Evolutionary conservation across 2,329 filamentous ascomycete genomes (phyloP), one percentile per base, ranked within the genome.

Genomic region (Aspergillaceae sp.): DNA sequence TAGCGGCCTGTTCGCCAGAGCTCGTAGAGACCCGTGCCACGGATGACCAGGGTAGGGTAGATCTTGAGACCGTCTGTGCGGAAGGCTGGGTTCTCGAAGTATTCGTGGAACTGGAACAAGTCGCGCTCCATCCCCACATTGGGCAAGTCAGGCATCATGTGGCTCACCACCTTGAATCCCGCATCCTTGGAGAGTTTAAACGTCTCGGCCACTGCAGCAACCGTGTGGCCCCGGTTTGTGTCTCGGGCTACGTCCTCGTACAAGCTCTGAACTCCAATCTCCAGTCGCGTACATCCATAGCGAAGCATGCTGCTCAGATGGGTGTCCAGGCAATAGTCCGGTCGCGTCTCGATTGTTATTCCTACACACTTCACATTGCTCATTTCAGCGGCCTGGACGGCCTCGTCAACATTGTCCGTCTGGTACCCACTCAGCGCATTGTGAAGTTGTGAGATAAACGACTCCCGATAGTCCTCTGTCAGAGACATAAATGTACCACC

Each of bases 81-180:
- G 73, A 98, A 98, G 37, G 83, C 88, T 1, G 92, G 92, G 64
- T 89, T 97, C 63, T 95, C 89, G 59, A 98, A 98, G 66, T 98
- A 98, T 64, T 98, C 94, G 53, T 87, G 80, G 68, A 98, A 98
- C 58, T 98, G 92, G 61, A 94, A 90, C 38, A 98, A 75, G 63
- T 98, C 92, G 58, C 92, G 84, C 70, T 98, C 94, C 86, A 97
- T 95, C 47, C 92, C 92, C 2, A 98, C 92, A 59, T 98, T 98
- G 3, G 92, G 92, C 41, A 98, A 71, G 64, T 98, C 92, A 1
- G 92, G 92, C 92, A 98, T 98, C 92, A 98, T 98, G 70, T 98
- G 92, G 55, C 87, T 94, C 51, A 98, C 92, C 1, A 98, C 92
- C 68, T 98, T 98, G 78, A 95, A 98, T 1, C 92, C 92, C 4